Conservation (phyloP, 345 rosid species). For the Abelmoschus esculentus region DNA sequence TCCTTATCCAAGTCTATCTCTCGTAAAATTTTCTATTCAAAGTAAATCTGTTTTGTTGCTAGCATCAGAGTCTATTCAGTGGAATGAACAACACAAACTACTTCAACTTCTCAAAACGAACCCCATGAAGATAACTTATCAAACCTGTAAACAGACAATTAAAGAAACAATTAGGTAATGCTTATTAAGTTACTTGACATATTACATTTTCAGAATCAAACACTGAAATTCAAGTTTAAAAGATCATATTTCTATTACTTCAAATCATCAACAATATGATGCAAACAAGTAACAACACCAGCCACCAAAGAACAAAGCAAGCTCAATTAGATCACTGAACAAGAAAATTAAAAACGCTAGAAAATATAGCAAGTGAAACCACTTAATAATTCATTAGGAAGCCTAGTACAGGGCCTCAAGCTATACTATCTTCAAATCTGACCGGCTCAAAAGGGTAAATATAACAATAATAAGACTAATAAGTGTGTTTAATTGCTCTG, state of each 20-base stretch:
- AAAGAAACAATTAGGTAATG: neutral
- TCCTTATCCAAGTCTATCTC: conserved; percentile 11
- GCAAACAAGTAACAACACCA: neutral
- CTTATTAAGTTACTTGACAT: neutral
- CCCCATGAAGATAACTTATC: neutral
- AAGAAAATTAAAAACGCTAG: neutral
- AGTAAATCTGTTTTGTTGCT: neutral
- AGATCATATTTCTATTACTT: neutral
- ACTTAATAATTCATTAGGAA: neutral
- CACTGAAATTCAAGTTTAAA: too few species aligned
- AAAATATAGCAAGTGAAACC: neutral
- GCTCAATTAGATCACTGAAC: conserved; percentile 4
- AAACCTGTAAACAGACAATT: conserved; percentile 15
- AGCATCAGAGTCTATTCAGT: neutral
- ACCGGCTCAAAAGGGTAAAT: neutral
- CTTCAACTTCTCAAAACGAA: conserved; percentile 4
- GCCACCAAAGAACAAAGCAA: neutral
- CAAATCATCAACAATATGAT: neutral
- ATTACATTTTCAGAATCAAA: conserved; percentile 1
- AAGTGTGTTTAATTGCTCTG: neutral
- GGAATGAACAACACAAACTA: neutral
- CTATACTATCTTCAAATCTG: neutral
- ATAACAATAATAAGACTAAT: neutral
- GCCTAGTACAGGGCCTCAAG: neutral
- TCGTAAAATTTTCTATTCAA: neutral